phyloP scores from a whole-genome alignment of 352 stramenopile species.

The Phytophthora europaea region DNA sequence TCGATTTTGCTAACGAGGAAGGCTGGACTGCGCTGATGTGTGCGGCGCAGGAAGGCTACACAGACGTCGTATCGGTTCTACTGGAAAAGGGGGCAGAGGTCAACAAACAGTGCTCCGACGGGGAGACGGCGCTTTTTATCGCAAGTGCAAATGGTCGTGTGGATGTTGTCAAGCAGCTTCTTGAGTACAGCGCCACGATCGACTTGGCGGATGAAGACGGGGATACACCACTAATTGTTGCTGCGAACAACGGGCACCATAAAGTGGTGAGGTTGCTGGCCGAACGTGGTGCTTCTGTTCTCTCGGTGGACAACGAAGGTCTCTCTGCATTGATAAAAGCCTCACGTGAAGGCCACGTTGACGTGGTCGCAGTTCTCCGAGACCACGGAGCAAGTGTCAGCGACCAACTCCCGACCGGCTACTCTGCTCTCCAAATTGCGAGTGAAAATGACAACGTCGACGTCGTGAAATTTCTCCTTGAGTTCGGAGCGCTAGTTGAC shows the following conservation, averaged over 20 bases:
- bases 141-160: neutral
- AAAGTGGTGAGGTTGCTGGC: neutral
- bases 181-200: neutral
- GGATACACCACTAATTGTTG: neutral
- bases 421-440: neutral
- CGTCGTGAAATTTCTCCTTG: neutral
- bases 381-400: neutral
- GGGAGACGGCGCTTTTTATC: neutral
- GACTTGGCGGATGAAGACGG: neutral
- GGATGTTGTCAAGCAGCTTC: neutral
- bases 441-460: slow-evolving; percentile 1
- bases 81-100: slow-evolving; percentile 4
- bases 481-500: neutral
- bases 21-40: slow-evolving; percentile 8
- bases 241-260: neutral
- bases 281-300: neutral
- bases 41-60: neutral
- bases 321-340: neutral
- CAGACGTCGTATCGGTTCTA: neutral
- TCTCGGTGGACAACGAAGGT: neutral
- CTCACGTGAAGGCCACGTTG: neutral
- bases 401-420: neutral
- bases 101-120: neutral
- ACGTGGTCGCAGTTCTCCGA: neutral
- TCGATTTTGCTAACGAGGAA: neutral